Percentiles rank a stretch among this genome's conserved stretches.
Evolutionary conservation across 176 grass and related monocot species (phyloP).

Genomic region (Pontederia paniculata): DNA sequence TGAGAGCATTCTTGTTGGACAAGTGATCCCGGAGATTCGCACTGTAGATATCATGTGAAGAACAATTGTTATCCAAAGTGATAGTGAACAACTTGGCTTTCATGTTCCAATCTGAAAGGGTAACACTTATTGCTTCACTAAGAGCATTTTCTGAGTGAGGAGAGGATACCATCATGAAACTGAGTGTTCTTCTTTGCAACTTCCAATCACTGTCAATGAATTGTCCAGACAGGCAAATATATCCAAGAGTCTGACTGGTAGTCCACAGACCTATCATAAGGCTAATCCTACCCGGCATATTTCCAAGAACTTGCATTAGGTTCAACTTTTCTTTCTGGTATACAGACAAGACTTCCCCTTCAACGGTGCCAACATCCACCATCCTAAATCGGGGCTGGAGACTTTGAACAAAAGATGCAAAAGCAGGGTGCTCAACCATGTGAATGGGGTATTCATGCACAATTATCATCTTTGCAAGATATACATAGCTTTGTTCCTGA

Average conservation of each 20-base stretch:
- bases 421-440: slow-evolving; percentile 12
- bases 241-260: slow-evolving; percentile 5
- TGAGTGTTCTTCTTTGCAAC: slow-evolving; percentile 9
- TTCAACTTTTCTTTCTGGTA: slow-evolving; percentile 9
- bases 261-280: slow-evolving; percentile 6
- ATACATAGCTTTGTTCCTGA: slow-evolving; percentile 5
- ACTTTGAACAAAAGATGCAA: slow-evolving; percentile 6
- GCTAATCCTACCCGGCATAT: slow-evolving; percentile 6
- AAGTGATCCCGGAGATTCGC: slow-evolving; percentile 4
- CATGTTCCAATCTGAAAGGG: slow-evolving; percentile 12
- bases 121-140: slow-evolving; percentile 9
- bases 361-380: background rate
- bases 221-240: slow-evolving; percentile 15
- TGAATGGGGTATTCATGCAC: slow-evolving; percentile 12
- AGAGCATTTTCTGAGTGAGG: slow-evolving; percentile 12
- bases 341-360: slow-evolving; percentile 10
- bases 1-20: slow-evolving; percentile 5
- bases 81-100: slow-evolving; percentile 9
- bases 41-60: slow-evolving; percentile 5
- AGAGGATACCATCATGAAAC: slow-evolving; percentile 9
- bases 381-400: slow-evolving; percentile 13
- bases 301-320: background rate
- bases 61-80: slow-evolving; percentile 11
- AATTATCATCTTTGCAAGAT: slow-evolving; percentile 17
- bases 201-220: slow-evolving; percentile 12